Conservation (phyloP, 768 basidiomycete genomes). For the Tubosaeta sp. region DNA sequence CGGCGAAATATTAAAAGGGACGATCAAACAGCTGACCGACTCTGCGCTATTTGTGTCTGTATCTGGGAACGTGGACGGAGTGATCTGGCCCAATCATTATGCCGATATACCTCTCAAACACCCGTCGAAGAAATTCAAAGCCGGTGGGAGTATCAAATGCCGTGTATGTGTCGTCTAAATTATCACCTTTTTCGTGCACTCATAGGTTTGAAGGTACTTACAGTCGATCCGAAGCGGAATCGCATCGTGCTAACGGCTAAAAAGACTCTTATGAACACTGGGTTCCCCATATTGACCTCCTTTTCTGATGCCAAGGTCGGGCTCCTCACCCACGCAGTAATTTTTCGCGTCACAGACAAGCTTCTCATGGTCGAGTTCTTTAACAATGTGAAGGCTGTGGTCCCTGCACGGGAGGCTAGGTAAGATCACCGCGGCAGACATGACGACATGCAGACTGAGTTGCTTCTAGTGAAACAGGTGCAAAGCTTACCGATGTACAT, state of each 20-base stretch:
- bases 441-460: not conserved
- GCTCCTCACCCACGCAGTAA: conserved; percentile 70
- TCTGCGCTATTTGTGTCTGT: conserved; percentile 81
- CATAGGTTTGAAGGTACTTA: conserved; percentile 57
- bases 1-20: conserved; percentile 84
- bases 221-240: conserved; percentile 75
- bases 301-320: conserved; percentile 69
- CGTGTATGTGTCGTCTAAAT: conserved; percentile 48
- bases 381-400: conserved; percentile 77
- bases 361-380: conserved; percentile 85
- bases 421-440: conserved; percentile 31
- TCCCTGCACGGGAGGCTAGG: conserved; percentile 82
- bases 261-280: conserved; percentile 81
- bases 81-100: conserved; percentile 92
- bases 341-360: conserved; percentile 80
- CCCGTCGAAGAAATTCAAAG: conserved; percentile 86
- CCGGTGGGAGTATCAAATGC: conserved; percentile 78
- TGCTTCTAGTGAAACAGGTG: conserved; percentile 56
- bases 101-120: conserved; percentile 94
- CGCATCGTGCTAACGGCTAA: conserved; percentile 87
- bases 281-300: conserved; percentile 61
- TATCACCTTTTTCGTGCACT: not conserved
- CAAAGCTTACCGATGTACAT: conserved; percentile 60
- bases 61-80: conserved; percentile 84
- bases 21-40: conserved; percentile 80